Evolutionary conservation across 2,329 filamentous ascomycete species (phyloP), one percentile per base, ranked within the genome.

Genomic region (Aspergillus luchuensis): DNA sequence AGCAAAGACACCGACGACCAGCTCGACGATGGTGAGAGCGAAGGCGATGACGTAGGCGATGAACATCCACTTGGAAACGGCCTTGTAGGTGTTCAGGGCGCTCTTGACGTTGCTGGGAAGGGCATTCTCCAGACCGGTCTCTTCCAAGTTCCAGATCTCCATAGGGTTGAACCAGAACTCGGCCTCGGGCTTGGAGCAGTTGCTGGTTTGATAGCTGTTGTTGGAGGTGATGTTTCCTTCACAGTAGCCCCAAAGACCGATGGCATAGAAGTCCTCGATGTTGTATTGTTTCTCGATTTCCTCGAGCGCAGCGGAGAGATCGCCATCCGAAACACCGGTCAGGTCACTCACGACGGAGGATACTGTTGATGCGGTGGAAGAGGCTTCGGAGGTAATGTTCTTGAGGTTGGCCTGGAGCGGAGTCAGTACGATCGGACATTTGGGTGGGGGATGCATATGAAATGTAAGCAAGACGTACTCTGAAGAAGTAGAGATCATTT

Each of bases 231-330:
- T 76, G 54, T 83, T 78, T 56, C 84, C 87, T 59, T 82, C 80
- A 85, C 95, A 98, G 84, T 92, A 97, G 74, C 90, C 90, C 90
- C 91, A 96, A 39, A 98, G 83, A 72, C 85, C 87, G 72, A 98
- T 83, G 63, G 90, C 85, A 84, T 97, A 98, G 71, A 87, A 83
- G 73, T 94, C 87, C 70, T 84, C 85, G 61, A 97, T 84, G 57
- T 85, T 82, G 47, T 91, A 81, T 47, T 75, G 65, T 15, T 72
- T 61, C 62, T 80, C 67, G 8, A 79, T 72, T 6, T 74, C 64
- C 38, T 74, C 54, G 19, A 82, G 69, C 25, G 75, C 72, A 11
- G 72, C 63, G 21, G 67, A 65, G 28, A 82, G 73, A 4, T 80
- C 69, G 58, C 74, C 71, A 63, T 78, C 72, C 56, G 73, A 70